Evolutionary conservation across 2,329 filamentous ascomycete genomes (phyloP).

Genomic region (Penicillium janthinellum): DNA sequence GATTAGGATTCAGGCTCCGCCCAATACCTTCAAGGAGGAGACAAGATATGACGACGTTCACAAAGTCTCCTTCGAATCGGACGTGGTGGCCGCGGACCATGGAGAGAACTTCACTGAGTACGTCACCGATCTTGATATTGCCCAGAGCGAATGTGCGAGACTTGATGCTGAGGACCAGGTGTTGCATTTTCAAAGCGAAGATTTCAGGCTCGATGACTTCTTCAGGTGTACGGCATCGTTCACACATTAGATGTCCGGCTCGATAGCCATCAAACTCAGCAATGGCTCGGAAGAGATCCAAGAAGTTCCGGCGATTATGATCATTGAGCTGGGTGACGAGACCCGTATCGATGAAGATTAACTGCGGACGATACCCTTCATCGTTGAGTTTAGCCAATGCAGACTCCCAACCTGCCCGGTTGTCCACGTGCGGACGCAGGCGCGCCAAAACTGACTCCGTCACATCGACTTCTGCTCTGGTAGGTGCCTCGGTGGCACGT

Average conservation of each 20-base stretch:
- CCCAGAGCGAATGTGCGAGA: conserved; percentile 86
- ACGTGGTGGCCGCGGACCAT: conserved; percentile 96
- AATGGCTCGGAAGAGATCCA: conserved; percentile 92
- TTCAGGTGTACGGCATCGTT: conserved; percentile 88
- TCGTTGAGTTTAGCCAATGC: conserved; percentile 76
- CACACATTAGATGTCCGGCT: conserved; percentile 92
- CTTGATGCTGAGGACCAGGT: conserved; percentile 89
- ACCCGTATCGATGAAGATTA: conserved; percentile 97
- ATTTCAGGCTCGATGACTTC: conserved; percentile 86
- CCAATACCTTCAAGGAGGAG: conserved; percentile 93
- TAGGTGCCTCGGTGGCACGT: conserved; percentile 44
- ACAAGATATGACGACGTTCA: conserved; percentile 96
- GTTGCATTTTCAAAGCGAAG: conserved; percentile 95
- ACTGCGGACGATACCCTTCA: conserved; percentile 88
- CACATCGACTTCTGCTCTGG: conserved; percentile 66
- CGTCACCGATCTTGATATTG: conserved; percentile 94
- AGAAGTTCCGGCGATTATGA: conserved; percentile 83
- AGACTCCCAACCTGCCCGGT: conserved; percentile 69
- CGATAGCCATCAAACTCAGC: conserved; percentile 97
- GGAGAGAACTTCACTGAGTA: conserved; percentile 81
- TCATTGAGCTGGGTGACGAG: conserved; percentile 91
- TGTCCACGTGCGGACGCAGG: conserved; percentile 71
- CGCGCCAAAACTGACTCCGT: conserved; percentile 84
- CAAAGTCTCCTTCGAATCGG: conserved; percentile 92
- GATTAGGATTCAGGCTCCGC: conserved; percentile 76